A percentile compares a stretch with the other conserved stretches of the same genome.
Conservation (phyloP, 371 early-diverging fungal species). For the Mortierella sp. region DNA sequence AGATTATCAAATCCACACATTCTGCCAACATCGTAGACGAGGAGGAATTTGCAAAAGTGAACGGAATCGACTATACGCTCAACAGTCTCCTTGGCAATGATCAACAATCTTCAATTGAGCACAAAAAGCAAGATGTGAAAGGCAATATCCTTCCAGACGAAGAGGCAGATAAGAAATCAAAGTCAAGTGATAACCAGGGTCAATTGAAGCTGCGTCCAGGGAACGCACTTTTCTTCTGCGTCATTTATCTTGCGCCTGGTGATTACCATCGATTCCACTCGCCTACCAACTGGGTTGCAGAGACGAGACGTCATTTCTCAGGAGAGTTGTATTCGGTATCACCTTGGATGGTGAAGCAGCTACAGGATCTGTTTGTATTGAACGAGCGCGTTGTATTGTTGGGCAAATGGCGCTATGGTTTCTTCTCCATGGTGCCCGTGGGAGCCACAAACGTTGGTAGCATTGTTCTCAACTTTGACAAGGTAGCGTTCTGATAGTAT, state of each 20-base stretch:
- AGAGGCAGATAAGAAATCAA: conserved; percentile 36
- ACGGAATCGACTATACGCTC: conserved; percentile 91
- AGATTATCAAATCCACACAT: conserved; percentile 61
- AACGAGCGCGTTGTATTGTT: conserved; percentile 96
- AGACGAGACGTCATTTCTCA: conserved; percentile 87
- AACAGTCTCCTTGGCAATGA: conserved; percentile 82
- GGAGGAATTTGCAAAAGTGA: conserved; percentile 87
- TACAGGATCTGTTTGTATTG: conserved; percentile 92
- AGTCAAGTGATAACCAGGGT: conserved; percentile 16
- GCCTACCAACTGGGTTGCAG: conserved; percentile 94
- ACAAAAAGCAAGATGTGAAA: conserved; percentile 46
- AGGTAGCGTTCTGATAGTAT: conserved; percentile 57
- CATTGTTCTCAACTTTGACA: conserved; percentile 92
- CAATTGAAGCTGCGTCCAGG: conserved; percentile 69
- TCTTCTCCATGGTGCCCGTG: conserved; percentile 96
- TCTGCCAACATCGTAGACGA: conserved; percentile 73
- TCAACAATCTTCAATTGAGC: conserved; percentile 41
- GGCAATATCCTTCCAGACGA: conserved; percentile 45
- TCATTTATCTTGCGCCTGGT: conserved; percentile 97
- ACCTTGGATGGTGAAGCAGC: conserved; percentile 84
- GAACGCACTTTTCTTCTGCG: conserved; percentile 86
- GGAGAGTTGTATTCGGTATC: conserved; percentile 96
- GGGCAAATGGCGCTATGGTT: conserved; percentile 94
- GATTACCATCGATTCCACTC: conserved; percentile 99
- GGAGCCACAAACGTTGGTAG: conserved; percentile 98